Percentiles rank a stretch among this genome's conserved stretches.
Conservation (phyloP, 148 eudicot genomes). For the Chenopodium quinoa region DNA sequence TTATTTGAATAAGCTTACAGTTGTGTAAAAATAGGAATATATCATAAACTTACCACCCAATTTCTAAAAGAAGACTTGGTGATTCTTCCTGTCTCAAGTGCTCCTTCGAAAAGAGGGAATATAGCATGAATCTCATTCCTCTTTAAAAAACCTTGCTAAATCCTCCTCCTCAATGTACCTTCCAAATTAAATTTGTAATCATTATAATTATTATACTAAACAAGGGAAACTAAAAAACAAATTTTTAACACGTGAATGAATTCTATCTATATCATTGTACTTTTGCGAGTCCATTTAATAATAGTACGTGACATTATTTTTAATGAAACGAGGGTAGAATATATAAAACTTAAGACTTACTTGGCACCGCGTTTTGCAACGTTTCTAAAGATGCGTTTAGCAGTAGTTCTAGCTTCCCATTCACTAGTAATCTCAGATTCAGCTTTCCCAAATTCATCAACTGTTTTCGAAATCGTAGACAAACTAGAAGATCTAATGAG, state of each 20-base stretch:
- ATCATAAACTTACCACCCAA: slow-evolving; percentile 54
- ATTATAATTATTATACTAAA: neutral
- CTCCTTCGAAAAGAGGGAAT: slow-evolving; percentile 73
- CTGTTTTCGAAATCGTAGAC: slow-evolving; percentile 54
- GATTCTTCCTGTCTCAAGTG: slow-evolving; percentile 64
- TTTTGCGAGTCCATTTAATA: too few relatives aligned
- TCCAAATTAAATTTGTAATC: neutral
- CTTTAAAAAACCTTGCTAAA: slow-evolving; percentile 54
- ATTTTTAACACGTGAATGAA: too few relatives aligned
- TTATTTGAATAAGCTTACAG: too few relatives aligned
- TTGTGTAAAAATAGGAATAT: too few relatives aligned
- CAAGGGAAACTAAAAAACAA: too few relatives aligned
- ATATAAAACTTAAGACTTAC: slow-evolving; percentile 28
- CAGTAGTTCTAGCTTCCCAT: slow-evolving; percentile 58
- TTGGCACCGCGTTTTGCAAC: slow-evolving; percentile 62
- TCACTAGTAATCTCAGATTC: slow-evolving; percentile 67
- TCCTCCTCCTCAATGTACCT: slow-evolving; percentile 80
- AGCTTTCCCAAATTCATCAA: slow-evolving; percentile 54
- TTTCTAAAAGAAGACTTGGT: slow-evolving; percentile 65
- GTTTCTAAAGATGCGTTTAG: slow-evolving; percentile 56
- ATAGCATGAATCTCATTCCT: slow-evolving; percentile 62
- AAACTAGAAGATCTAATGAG: slow-evolving; percentile 49
- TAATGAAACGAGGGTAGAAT: too few relatives aligned
- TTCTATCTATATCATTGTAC: too few relatives aligned
- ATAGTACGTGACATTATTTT: too few relatives aligned